Evolutionary conservation across 1,284 basidiomycete species (phyloP).

Genomic region (Hypsizygus ulmarius): DNA sequence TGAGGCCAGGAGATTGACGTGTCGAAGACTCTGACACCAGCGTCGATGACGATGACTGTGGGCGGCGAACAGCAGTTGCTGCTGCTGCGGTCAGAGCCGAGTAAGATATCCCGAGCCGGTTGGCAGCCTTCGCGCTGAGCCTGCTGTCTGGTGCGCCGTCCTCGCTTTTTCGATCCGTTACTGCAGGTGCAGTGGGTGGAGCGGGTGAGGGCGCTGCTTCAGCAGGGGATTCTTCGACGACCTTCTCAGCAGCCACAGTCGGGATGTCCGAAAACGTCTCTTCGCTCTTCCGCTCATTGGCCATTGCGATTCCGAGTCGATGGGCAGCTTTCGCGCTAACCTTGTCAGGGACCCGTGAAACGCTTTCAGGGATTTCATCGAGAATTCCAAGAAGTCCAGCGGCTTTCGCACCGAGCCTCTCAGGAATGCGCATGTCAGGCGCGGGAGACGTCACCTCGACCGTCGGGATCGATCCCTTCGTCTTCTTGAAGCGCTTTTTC

Average conservation of each 20-base stretch:
- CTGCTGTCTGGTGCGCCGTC: slow-evolving; percentile 9
- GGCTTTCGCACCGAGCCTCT: slow-evolving; percentile 36
- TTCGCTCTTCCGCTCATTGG: slow-evolving; percentile 4
- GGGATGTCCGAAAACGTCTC: neutral
- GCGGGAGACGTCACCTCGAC: neutral
- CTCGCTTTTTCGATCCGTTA: neutral
- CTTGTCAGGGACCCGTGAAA: slow-evolving; percentile 15
- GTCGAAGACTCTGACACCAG: slow-evolving; percentile 13
- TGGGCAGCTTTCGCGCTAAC: slow-evolving; percentile 23
- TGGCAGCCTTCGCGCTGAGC: slow-evolving; percentile 43
- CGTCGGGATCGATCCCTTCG: slow-evolving; percentile 11
- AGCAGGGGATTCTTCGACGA: slow-evolving; percentile 2
- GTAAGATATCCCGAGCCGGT: slow-evolving; percentile 42
- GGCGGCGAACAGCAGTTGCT: slow-evolving; percentile 23
- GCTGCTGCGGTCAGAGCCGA: slow-evolving; percentile 33
- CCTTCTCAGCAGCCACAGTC: slow-evolving; percentile 2
- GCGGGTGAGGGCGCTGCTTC: neutral
- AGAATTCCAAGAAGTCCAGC: slow-evolving; percentile 40
- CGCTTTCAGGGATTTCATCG: slow-evolving; percentile 6
- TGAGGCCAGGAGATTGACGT: slow-evolving; percentile 47
- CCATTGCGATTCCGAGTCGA: slow-evolving; percentile 22
- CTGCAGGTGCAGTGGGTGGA: neutral
- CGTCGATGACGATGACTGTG: slow-evolving; percentile 21
- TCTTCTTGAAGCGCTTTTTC: slow-evolving; percentile 23
- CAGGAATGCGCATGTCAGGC: slow-evolving; percentile 23